Evolutionary conservation across 345 rosid genomes (phyloP).

Genomic region (Dovyalis caffra): DNA sequence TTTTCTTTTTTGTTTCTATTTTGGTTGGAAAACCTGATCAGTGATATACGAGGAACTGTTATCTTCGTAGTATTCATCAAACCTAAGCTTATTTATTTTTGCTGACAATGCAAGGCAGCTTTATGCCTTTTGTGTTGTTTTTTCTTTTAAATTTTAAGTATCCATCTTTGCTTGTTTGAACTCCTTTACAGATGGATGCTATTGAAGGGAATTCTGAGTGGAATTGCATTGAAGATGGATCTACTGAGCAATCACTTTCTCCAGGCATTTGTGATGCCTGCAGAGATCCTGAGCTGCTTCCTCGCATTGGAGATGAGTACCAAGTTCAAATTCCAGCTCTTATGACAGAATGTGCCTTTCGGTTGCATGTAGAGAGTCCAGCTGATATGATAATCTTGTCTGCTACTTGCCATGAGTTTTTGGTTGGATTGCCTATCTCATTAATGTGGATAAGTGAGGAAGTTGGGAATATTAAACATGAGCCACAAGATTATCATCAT

Average conservation of each 20-base stretch:
- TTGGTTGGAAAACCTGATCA: neutral
- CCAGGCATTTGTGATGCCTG: conserved; percentile 25
- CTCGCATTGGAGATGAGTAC: conserved; percentile 54
- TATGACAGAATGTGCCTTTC: conserved; percentile 21
- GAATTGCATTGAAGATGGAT: conserved; percentile 31
- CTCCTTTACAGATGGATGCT: conserved; percentile 39
- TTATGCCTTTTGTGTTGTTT: neutral
- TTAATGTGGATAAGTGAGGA: conserved; percentile 44
- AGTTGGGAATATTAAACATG: conserved; percentile 23
- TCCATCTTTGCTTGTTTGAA: neutral
- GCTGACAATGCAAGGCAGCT: neutral
- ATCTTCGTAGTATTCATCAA: conserved; percentile 4
- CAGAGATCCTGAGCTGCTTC: conserved; percentile 48
- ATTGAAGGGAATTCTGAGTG: conserved; percentile 23
- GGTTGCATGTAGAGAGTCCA: conserved; percentile 9
- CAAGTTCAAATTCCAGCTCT: conserved; percentile 54
- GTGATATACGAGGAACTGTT: neutral
- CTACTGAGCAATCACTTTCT: conserved; percentile 31
- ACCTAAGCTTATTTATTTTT: neutral
- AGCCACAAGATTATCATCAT: conserved; percentile 15
- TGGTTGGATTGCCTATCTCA: conserved; percentile 49
- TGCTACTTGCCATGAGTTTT: conserved; percentile 19
- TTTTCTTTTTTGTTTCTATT: neutral
- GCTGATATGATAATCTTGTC: conserved; percentile 11
- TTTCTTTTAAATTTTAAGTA: conserved; percentile 1